These are phyloP conservation scores for Kazachstania viticola DNA, from an alignment of 805 yeast species.

Conservation along the genomic window DNA sequence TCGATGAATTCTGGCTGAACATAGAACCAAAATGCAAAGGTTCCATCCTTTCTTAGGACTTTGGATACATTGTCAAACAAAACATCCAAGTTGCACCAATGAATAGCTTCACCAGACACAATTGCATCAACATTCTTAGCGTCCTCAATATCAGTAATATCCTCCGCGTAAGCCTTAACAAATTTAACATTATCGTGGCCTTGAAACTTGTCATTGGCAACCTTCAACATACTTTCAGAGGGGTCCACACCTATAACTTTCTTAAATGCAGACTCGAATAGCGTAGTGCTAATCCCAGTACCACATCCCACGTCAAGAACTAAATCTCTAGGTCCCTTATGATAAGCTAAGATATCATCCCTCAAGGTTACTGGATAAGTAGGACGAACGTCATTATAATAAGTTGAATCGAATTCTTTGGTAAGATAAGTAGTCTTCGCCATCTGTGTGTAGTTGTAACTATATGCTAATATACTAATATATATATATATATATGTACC, in stretches of 20 bases:
- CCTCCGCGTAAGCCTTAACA: constrained; percentile 3
- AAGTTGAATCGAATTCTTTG: constrained; percentile 6
- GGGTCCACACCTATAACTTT: constrained; percentile 48
- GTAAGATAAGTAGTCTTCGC: constrained; percentile 6
- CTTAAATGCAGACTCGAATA: constrained; percentile 27
- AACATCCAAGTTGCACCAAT: constrained; percentile 51
- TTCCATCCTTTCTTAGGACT: constrained; percentile 45
- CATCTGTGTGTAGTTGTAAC: no score
- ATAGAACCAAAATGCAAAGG: constrained; percentile 64
- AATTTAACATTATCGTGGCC: not conserved
- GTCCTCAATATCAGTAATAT: constrained; percentile 3
- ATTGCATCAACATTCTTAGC: constrained; percentile 39
- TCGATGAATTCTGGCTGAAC: constrained; percentile 51
- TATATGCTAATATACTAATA: no score
- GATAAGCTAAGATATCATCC: constrained; percentile 32
- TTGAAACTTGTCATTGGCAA: constrained; percentile 21
- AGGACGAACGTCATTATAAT: constrained; percentile 8
- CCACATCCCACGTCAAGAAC: constrained; percentile 60
- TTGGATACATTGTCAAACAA: constrained; percentile 40
- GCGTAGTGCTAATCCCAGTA: constrained; percentile 51
- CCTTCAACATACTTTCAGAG: constrained; percentile 39
- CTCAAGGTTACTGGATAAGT: constrained; percentile 46
- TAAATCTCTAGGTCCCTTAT: constrained; percentile 21
- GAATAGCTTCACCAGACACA: constrained; percentile 64
- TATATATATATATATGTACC: no score